These are phyloP conservation scores for Heracleum sosnowskyi DNA, from an alignment of 129 eudicot species.

Conservation along the genomic window DNA sequence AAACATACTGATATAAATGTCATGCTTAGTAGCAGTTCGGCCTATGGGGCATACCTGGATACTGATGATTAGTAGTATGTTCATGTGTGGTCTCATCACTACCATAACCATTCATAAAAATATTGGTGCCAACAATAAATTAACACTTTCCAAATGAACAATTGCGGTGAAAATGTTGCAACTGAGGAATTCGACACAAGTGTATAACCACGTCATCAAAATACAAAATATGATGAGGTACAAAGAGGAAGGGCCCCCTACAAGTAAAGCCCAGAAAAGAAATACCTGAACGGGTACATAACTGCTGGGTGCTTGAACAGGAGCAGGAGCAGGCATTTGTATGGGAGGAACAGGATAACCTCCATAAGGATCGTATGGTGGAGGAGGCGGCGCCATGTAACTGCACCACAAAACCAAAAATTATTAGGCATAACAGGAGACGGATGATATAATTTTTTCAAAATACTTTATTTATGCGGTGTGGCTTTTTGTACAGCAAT, in stretches of 20 bases:
- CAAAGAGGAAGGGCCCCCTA: neutral
- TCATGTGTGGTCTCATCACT: too few relatives aligned
- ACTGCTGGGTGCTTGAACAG: slow-evolving; percentile 82
- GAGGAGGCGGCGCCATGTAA: slow-evolving; percentile 86
- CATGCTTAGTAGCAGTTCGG: too few relatives aligned
- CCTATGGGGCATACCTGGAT: too few relatives aligned
- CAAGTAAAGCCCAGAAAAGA: neutral
- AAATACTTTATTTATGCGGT: neutral
- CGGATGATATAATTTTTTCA: neutral
- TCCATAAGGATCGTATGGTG: slow-evolving; percentile 84
- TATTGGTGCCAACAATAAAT: too few relatives aligned
- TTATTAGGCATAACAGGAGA: neutral
- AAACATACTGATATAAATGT: too few relatives aligned
- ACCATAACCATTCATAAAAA: too few relatives aligned
- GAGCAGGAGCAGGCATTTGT: slow-evolving; percentile 62
- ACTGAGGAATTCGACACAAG: too few relatives aligned
- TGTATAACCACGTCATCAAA: too few relatives aligned
- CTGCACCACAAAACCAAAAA: slow-evolving; percentile 21
- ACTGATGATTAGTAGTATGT: too few relatives aligned
- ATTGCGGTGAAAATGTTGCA: too few relatives aligned
- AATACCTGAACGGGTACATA: slow-evolving; percentile 82
- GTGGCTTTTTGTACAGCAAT: neutral
- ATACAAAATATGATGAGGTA: too few relatives aligned
- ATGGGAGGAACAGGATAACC: slow-evolving; percentile 84
- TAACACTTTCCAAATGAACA: too few relatives aligned